A percentile compares a stretch with the other conserved stretches of the same genome.
Conservation (phyloP, 495 filamentous ascomycete genomes). For the Neurospora cerealis region DNA sequence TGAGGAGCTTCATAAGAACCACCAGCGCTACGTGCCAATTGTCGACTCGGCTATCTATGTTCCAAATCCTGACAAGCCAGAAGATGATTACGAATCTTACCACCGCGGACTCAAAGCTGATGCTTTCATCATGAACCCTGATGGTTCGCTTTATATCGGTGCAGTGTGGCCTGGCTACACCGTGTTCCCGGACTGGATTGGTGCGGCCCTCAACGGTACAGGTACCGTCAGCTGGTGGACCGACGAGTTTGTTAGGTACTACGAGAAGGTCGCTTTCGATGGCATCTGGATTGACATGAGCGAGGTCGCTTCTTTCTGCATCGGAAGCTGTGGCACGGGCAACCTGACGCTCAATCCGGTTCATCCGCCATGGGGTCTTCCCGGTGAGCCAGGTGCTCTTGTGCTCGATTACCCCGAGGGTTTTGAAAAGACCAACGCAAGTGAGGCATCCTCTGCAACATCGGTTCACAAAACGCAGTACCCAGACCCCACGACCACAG, state of each 20-base stretch:
- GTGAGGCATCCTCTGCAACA: conserved; percentile 53
- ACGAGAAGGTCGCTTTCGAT: conserved; percentile 57
- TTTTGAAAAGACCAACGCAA: conserved; percentile 59
- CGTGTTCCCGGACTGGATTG: conserved; percentile 44
- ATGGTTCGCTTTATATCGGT: conserved; percentile 65
- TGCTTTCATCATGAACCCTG: conserved; percentile 57
- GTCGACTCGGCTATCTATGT: conserved; percentile 77
- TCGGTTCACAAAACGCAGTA: conserved; percentile 26
- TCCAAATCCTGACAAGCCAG: conserved; percentile 60
- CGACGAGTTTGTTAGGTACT: conserved; percentile 52
- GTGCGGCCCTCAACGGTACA: conserved; percentile 49
- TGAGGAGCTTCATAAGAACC: conserved; percentile 49
- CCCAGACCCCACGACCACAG: conserved; percentile 12
- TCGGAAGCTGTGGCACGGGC: conserved; percentile 62
- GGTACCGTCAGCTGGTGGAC: conserved; percentile 61
- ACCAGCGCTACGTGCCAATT: conserved; percentile 73
- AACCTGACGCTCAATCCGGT: conserved; percentile 63
- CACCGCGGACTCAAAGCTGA: conserved; percentile 53
- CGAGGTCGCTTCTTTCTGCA: conserved; percentile 71
- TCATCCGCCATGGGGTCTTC: conserved; percentile 56
- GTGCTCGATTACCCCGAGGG: conserved; percentile 59
- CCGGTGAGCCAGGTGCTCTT: conserved; percentile 53
- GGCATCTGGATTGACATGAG: conserved; percentile 90
- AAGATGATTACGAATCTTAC: conserved; percentile 61
- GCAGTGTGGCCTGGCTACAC: conserved; percentile 85